A percentile compares a stretch with the other conserved stretches of the same genome.
Conservation (phyloP, 179 eudicot species). For the Silene coronaria region DNA sequence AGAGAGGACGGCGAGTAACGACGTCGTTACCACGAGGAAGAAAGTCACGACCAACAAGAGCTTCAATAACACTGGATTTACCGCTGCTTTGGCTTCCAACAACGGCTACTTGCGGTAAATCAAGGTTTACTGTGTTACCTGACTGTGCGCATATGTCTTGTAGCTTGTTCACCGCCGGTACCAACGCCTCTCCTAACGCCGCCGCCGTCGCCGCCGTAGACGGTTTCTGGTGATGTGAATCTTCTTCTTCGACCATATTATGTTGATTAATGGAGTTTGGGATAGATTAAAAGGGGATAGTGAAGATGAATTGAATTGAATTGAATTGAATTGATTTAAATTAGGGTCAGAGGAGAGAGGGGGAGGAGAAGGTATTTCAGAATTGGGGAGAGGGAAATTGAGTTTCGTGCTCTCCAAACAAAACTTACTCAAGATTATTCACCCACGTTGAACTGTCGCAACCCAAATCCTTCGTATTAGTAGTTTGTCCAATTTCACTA, state of each 20-base stretch:
- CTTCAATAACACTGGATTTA: slow-evolving; percentile 47
- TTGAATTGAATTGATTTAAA: no score
- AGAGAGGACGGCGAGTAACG: slow-evolving; percentile 42
- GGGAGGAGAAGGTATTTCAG: background rate
- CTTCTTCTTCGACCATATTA: slow-evolving; percentile 25
- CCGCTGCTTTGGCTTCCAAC: slow-evolving; percentile 52
- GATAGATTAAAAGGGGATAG: background rate
- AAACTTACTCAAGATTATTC: background rate
- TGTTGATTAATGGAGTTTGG: no score
- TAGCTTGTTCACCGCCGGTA: slow-evolving; percentile 43
- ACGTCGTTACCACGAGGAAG: slow-evolving; percentile 40
- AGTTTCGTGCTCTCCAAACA: slow-evolving; percentile 28
- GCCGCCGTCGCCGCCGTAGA: slow-evolving; percentile 5
- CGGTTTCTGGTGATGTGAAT: background rate
- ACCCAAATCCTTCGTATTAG: no score
- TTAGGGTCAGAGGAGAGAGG: background rate
- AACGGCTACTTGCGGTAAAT: slow-evolving; percentile 50
- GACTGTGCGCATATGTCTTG: slow-evolving; percentile 46
- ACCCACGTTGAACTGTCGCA: no score
- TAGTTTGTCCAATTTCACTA: no score
- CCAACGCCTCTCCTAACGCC: slow-evolving; percentile 34
- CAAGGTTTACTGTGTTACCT: slow-evolving; percentile 34
- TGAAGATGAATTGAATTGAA: background rate
- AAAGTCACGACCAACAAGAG: slow-evolving; percentile 48
- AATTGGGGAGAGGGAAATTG: background rate